Conservation (phyloP, 2,329 filamentous ascomycete genomes). For the Fusarium compactum region DNA sequence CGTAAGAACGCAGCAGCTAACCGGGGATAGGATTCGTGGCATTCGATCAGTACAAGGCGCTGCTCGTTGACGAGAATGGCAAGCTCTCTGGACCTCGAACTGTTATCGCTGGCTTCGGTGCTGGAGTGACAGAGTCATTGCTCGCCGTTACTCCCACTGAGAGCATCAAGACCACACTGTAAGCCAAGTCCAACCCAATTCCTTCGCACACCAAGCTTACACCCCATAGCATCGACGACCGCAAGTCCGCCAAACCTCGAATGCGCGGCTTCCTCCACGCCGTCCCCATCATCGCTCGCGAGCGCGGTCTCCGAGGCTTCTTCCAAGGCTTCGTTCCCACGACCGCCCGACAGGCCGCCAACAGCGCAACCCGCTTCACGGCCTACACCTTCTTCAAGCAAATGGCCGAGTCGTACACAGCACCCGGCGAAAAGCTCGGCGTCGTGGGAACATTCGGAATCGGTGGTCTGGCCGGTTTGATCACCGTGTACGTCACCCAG, state of each 20-base stretch:
- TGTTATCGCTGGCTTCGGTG: constrained; percentile 92
- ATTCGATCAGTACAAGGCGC: constrained; percentile 91
- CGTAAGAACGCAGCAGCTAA: constrained; percentile 24
- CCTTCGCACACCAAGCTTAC: not conserved
- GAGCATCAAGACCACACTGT: constrained; percentile 97
- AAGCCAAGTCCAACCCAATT: constrained; percentile 33
- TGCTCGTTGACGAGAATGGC: constrained; percentile 85
- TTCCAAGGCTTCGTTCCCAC: constrained; percentile 98
- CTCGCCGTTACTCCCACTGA: constrained; percentile 97
- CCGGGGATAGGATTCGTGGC: constrained; percentile 76
- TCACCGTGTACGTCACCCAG: constrained; percentile 85
- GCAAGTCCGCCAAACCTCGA: constrained; percentile 85
- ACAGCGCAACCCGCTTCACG: constrained; percentile 91
- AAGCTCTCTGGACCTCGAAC: constrained; percentile 91
- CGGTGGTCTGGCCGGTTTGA: constrained; percentile 87
- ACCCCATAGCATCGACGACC: constrained; percentile 84
- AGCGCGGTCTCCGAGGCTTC: constrained; percentile 90
- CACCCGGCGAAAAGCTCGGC: constrained; percentile 94
- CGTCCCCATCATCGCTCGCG: constrained; percentile 84
- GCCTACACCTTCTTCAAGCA: constrained; percentile 93
- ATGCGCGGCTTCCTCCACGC: constrained; percentile 95
- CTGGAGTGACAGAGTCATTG: constrained; percentile 92
- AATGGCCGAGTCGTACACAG: constrained; percentile 89
- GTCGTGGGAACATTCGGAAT: constrained; percentile 89
- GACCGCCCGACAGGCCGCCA: constrained; percentile 93